Evolutionary conservation across 1,284 basidiomycete species (phyloP).

Genomic region (Sporisorium sorghi): DNA sequence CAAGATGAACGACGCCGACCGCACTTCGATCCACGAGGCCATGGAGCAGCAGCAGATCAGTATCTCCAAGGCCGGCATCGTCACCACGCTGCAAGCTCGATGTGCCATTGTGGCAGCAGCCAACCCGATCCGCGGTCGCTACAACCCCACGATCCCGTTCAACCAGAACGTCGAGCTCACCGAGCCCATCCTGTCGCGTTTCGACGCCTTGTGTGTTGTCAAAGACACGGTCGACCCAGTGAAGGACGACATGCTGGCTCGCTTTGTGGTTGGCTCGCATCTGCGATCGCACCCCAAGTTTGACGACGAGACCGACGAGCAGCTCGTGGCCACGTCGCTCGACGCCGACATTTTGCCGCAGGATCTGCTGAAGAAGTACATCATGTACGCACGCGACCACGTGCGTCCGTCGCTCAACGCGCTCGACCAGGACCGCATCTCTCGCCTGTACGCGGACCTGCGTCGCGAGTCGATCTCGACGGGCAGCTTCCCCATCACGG

Average conservation of each 20-base stretch:
- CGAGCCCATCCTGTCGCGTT: conserved; percentile 98
- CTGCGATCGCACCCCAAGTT: conserved; percentile 93
- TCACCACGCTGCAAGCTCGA: conserved; percentile 94
- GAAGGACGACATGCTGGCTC: conserved; percentile 93
- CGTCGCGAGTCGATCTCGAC: conserved; percentile 95
- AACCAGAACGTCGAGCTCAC: conserved; percentile 98
- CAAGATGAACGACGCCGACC: conserved; percentile 96
- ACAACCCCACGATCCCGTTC: conserved; percentile 75
- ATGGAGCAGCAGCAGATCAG: conserved; percentile 99
- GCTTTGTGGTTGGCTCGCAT: conserved; percentile 97
- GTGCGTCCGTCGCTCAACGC: conserved; percentile 91
- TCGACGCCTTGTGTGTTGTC: conserved; percentile 97
- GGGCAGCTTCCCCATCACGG: conserved; percentile 96
- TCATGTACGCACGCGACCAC: conserved; percentile 97
- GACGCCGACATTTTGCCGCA: conserved; percentile 95
- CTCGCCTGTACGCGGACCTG: conserved; percentile 94
- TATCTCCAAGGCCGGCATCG: conserved; percentile 98
- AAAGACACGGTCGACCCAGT: conserved; percentile 97
- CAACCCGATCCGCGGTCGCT: conserved; percentile 85
- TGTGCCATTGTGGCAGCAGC: conserved; percentile 98
- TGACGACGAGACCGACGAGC: conserved; percentile 83
- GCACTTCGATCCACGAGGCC: conserved; percentile 97
- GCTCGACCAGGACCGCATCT: conserved; percentile 94
- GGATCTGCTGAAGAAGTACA: conserved; percentile 96
- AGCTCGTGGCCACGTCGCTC: conserved; percentile 85